These are phyloP conservation scores for Cryptococcus sp. DNA, from an alignment of 1,284 basidiomycete species.

Conservation along the genomic window DNA sequence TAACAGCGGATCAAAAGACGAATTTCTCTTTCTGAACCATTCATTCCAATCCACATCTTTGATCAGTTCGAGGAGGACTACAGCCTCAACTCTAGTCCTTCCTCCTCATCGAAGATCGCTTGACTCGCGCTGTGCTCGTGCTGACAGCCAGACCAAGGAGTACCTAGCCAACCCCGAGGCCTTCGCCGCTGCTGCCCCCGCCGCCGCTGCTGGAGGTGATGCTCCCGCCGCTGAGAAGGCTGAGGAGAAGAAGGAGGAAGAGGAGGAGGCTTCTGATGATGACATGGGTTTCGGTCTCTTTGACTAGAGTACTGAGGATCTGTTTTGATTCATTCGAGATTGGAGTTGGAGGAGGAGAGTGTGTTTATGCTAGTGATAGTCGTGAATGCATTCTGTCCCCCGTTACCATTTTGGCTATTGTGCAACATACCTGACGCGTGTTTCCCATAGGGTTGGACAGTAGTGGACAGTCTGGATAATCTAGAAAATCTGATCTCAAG, in stretches of 20 bases:
- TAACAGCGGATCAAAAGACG: conserved; percentile 30
- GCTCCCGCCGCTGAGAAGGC: conserved; percentile 53
- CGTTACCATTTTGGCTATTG: too few relatives aligned
- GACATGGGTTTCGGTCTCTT: conserved; percentile 74
- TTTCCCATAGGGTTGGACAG: too few relatives aligned
- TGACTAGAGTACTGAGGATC: too few relatives aligned
- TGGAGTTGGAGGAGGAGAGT: too few relatives aligned
- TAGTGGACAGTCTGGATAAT: too few relatives aligned
- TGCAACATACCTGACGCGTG: too few relatives aligned
- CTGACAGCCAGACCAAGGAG: conserved; percentile 74
- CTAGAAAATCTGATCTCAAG: too few relatives aligned
- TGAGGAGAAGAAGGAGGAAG: conserved; percentile 61
- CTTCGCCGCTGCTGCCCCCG: conserved; percentile 74
- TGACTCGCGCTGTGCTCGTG: too few relatives aligned
- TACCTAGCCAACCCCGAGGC: conserved; percentile 96
- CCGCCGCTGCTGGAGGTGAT: conserved; percentile 56
- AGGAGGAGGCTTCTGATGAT: conserved; percentile 61
- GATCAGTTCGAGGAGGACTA: background rate
- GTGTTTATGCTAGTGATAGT: too few relatives aligned
- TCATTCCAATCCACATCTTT: conserved; percentile 1
- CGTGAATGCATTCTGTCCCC: too few relatives aligned
- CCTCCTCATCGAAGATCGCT: too few relatives aligned
- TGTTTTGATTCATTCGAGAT: conserved; percentile 9
- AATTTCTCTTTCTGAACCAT: conserved; percentile 36
- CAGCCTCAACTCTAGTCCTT: conserved; percentile 1